These are phyloP conservation scores for Ceratocystis alfenasii DNA, from an alignment of 2,329 filamentous ascomycete genomes.

Conservation along the genomic window DNA sequence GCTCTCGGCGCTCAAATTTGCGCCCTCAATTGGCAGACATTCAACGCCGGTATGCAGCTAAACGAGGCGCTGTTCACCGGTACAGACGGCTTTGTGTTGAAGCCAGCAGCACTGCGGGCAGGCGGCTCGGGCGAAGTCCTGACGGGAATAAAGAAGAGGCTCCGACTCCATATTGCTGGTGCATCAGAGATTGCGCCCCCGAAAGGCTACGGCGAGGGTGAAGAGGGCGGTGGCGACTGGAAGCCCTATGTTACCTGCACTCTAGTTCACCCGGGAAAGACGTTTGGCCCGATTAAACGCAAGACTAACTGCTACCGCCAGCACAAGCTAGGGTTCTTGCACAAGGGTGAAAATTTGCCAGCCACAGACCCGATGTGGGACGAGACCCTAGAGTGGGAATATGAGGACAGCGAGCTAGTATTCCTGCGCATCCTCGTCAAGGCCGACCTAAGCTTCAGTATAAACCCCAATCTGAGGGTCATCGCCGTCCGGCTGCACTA, in stretches of 20 bases:
- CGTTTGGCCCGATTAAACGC: slow-evolving; percentile 42
- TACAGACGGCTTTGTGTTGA: slow-evolving; percentile 53
- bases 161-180: slow-evolving; percentile 49
- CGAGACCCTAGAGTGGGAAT: slow-evolving; percentile 55
- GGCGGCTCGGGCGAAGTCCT: slow-evolving; percentile 42
- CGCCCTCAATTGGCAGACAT: slow-evolving; percentile 59
- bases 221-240: slow-evolving; percentile 29
- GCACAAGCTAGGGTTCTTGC: slow-evolving; percentile 45
- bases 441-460: slow-evolving; percentile 50
- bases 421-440: slow-evolving; percentile 56
- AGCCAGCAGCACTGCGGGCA: slow-evolving; percentile 46
- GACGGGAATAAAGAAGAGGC: slow-evolving; percentile 36
- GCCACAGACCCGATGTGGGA: slow-evolving; percentile 53
- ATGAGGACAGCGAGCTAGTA: slow-evolving; percentile 52
- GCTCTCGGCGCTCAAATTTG: slow-evolving; percentile 56
- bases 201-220: slow-evolving; percentile 17
- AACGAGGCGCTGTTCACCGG: slow-evolving; percentile 57
- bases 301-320: slow-evolving; percentile 51
- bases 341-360: slow-evolving; percentile 46
- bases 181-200: slow-evolving; percentile 46
- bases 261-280: slow-evolving; percentile 45
- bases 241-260: slow-evolving; percentile 52
- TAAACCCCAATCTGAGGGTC: slow-evolving; percentile 51
- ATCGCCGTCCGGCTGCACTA: slow-evolving; percentile 49
- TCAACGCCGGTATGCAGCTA: slow-evolving; percentile 52